phyloP scores from a whole-genome alignment of 2,329 filamentous ascomycete genomes.

The Colletotrichum cuscutae region DNA sequence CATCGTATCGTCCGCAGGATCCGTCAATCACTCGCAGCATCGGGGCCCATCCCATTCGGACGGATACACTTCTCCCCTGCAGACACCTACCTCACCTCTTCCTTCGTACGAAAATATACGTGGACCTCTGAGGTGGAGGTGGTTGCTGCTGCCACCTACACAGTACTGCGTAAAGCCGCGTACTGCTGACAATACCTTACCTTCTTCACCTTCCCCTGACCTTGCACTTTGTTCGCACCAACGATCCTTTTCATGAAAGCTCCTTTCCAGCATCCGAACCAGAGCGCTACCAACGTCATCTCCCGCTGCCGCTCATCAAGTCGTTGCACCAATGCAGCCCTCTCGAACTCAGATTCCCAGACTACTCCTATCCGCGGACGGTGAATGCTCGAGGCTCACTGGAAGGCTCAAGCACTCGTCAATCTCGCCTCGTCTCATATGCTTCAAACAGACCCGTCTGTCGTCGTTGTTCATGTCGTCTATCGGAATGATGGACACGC shows the following conservation, averaged over 20 bases:
- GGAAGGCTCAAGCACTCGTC: background rate
- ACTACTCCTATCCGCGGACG: background rate
- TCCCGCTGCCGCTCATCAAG: constrained; percentile 15
- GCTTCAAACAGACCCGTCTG: constrained; percentile 14
- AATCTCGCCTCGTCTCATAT: constrained; percentile 12
- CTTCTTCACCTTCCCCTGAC: constrained; percentile 4
- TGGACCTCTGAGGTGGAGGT: background rate
- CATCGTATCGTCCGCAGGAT: background rate
- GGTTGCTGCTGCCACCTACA: background rate
- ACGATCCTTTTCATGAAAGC: constrained; percentile 22
- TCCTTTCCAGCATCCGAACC: constrained; percentile 13
- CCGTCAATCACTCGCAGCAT: background rate
- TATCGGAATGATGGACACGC: constrained; percentile 23
- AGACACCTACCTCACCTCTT: background rate
- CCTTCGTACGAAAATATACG: background rate
- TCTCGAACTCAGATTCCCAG: background rate
- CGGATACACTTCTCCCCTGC: no score
- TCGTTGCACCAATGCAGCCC: background rate
- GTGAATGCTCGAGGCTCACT: background rate
- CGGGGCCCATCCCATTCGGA: no score
- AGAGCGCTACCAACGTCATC: constrained; percentile 26
- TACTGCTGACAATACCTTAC: background rate
- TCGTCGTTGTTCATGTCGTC: background rate
- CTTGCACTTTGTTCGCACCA: constrained; percentile 19
- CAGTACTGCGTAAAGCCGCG: background rate